Evolutionary conservation across 2,329 filamentous ascomycete genomes (phyloP), one percentile per base, ranked within the genome.

Genomic region (Hyphodiscus sp.): DNA sequence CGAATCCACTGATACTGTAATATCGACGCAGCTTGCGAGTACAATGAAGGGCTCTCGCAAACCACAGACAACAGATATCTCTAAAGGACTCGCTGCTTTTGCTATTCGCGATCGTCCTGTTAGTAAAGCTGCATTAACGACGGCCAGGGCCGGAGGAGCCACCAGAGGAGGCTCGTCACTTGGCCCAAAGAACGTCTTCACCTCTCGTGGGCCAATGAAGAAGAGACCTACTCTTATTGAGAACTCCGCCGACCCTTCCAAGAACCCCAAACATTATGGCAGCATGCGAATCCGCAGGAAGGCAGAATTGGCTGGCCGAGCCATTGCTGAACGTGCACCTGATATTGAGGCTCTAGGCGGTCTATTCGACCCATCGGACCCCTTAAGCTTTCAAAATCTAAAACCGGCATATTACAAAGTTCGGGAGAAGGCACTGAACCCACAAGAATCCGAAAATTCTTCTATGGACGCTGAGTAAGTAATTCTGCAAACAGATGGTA

Each of bases 301-400:
- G 19, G 70, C 75, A 2, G 68, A 76, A 53, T 68, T 76, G 30
- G 65, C 66, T 42, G 69, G 67, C 6, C 73, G 75, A 26, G 72
- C 74, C 19, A 71, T 69, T 50, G 73, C 73, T 45, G 78, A 80
- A 29, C 56, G 56, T 20, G 70, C 74, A 1, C 64, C 71, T 1
- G 68, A 71, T 51, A 56, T 71, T 38, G 68, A 68, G 8, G 62
- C 58, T 23, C 60, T 66, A 2, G 61, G 54, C 15, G 60, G 58
- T 0, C 66, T 67, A 1, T 61, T 61, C 20, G 52, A 64, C 23
- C 61, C 64, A 15, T 54, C 60, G 13, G 54, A 58, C 19, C 52
- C 51, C 16, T 43, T 44, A 18, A 45, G 53, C 4, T 18, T 61
- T 4, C 45, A 56, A 29, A 51, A 53, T 20, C 46, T 65, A 19